Base-by-base conservation (phyloP, 441 rosid genomes). In the Theobroma grandiflorum region DNA sequence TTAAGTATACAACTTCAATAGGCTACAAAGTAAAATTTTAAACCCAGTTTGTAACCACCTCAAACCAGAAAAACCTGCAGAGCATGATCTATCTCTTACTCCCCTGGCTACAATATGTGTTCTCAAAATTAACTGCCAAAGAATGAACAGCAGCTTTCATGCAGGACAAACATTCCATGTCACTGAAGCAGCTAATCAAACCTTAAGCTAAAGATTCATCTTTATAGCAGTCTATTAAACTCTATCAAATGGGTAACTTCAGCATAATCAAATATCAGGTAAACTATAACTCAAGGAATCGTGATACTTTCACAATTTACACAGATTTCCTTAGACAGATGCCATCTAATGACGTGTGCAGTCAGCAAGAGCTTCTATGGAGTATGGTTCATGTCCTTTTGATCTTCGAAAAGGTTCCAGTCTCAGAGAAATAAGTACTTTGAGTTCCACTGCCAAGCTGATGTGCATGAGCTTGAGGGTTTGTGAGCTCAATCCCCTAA, bases 341-440 rank as follows among this genome's bases (percentile, higher is more conserved):
- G 31, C 8, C 73, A 45, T 43, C 73, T 12, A 69, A 22, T 4
- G 4, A 8, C 16, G 16, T 18, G 8, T 58, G 47, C 31, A 31
- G 26, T 33, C 76, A 45, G 61, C 6, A 49, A 35, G 16, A 7
- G 40, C 49, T 52, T 1, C 90, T 84, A 1, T 31, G 57, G 14
- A 42, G 91, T 85, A 2, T 20, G 53, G 8, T 52, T 86, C 83
- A 91, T 16, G 81, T 88, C 89, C 93, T 92, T 94, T 90, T 94
- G 82, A 96, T 92, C 89, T 89, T 96, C 0, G 98, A 96, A 84
- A 96, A 96, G 20, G 98, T 89, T 75, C 98, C 98, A 0, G 94
- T 92, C 84, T 96, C 99, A 0, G 99, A 94, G 83, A 97, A 97
- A 86, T 93, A 96, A 7, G 98, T 96, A 84, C 99, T 93, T 78